A percentile compares a stretch with the other conserved stretches of the same genome.
Evolutionary conservation across 495 filamentous ascomycete species (phyloP).

Genomic region (Staphylotrichum longicolle): DNA sequence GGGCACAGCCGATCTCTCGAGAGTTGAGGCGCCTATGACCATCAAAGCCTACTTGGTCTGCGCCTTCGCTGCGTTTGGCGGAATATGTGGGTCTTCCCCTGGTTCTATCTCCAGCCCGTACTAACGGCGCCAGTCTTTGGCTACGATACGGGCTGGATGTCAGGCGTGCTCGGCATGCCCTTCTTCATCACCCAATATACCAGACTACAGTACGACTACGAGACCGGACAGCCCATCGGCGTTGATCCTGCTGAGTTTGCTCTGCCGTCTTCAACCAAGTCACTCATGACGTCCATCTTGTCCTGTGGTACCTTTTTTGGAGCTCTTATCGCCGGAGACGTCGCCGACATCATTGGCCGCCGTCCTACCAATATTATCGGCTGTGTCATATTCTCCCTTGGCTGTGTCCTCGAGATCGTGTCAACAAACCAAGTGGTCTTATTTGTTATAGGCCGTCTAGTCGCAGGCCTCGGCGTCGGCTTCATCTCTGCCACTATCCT

Average conservation of each 20-base stretch:
- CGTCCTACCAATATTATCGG: slow-evolving; percentile 64
- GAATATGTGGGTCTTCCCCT: slow-evolving; percentile 1
- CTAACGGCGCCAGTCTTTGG: slow-evolving; percentile 49
- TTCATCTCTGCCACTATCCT: slow-evolving; percentile 74
- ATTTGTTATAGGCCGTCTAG: slow-evolving; percentile 72
- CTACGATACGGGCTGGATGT: slow-evolving; percentile 66
- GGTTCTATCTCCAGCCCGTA: not conserved
- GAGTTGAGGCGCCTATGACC: slow-evolving; percentile 63
- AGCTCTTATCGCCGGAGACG: slow-evolving; percentile 64
- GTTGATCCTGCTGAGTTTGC: slow-evolving; percentile 31
- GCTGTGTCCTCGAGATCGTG: slow-evolving; percentile 59
- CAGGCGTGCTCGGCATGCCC: slow-evolving; percentile 55
- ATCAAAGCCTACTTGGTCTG: slow-evolving; percentile 61
- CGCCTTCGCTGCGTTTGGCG: slow-evolving; percentile 15
- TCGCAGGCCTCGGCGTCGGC: slow-evolving; percentile 81
- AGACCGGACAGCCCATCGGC: slow-evolving; percentile 42
- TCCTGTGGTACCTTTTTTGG: slow-evolving; percentile 90
- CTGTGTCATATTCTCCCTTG: slow-evolving; percentile 61
- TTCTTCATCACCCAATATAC: slow-evolving; percentile 61
- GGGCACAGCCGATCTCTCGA: slow-evolving; percentile 45
- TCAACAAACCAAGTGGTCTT: slow-evolving; percentile 44
- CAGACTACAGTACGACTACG: slow-evolving; percentile 58
- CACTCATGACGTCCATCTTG: slow-evolving; percentile 74
- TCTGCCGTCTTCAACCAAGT: slow-evolving; percentile 47
- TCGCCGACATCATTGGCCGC: slow-evolving; percentile 74